These are phyloP conservation scores for Linum lewisii DNA, from an alignment of 345 rosid genomes.

Conservation along the genomic window DNA sequence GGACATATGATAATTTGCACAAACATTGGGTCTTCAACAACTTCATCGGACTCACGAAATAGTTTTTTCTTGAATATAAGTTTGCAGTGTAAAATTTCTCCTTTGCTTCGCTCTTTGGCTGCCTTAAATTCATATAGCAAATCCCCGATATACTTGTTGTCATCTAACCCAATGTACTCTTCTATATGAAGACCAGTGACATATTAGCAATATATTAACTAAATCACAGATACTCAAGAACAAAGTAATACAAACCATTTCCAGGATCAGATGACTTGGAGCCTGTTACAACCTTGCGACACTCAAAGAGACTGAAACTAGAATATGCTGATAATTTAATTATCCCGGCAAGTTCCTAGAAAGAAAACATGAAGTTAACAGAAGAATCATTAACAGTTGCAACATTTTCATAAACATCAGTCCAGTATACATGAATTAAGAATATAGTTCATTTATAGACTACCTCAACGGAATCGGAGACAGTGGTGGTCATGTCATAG, in stretches of 20 bases:
- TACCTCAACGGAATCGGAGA: slow-evolving; percentile 98
- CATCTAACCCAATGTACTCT: slow-evolving; percentile 94
- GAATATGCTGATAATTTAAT: slow-evolving; percentile 81
- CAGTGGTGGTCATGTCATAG: slow-evolving; percentile 94
- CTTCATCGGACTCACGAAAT: slow-evolving; percentile 97
- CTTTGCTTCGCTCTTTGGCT: slow-evolving; percentile 88
- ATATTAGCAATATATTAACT: slow-evolving; percentile 15
- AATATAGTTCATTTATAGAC: background rate
- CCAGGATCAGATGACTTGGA: slow-evolving; percentile 84
- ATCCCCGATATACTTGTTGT: slow-evolving; percentile 93
- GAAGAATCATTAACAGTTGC: background rate
- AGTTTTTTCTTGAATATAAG: slow-evolving; percentile 78
- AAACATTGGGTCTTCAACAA: slow-evolving; percentile 86
- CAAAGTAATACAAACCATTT: slow-evolving; percentile 44
- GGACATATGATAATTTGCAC: slow-evolving; percentile 91
- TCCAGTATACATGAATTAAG: background rate
- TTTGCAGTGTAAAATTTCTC: slow-evolving; percentile 92
- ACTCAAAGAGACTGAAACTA: slow-evolving; percentile 92
- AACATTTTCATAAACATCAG: background rate
- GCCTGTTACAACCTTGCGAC: slow-evolving; percentile 87
- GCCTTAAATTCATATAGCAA: slow-evolving; percentile 87
- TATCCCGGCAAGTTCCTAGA: slow-evolving; percentile 92
- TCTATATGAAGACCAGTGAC: slow-evolving; percentile 36
- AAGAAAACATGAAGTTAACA: background rate
- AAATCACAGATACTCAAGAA: slow-evolving; percentile 6